Base-by-base conservation (phyloP, 1,284 basidiomycete genomes). In the Heterobasidion occidentale region DNA sequence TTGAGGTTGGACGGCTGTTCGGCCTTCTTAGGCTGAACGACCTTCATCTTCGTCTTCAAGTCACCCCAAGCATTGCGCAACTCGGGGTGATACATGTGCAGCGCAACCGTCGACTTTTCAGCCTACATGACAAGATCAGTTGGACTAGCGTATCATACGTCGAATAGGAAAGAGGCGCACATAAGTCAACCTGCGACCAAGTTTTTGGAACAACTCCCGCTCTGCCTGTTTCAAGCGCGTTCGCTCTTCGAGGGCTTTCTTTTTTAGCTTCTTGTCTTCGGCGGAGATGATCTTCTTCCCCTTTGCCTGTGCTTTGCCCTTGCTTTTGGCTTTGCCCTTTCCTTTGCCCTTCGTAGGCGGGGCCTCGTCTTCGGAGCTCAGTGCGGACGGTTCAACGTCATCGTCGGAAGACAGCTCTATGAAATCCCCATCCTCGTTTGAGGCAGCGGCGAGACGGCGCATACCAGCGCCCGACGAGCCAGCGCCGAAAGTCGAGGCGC, bases 41-140 rank as follows among this genome's bases (percentile, higher is more conserved):
- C 73, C 9, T 81, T 77, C 52, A 91, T 78, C 17, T 73, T 81
- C 35, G 77, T 74, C 64, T 88, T 81, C 8, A 99, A 72, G 63
- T 97, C 86, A 36, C 90, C 91, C 97, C 97, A 99, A 19, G 93
- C 86, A 64, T 88, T 78, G 54, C 70, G 74, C 35, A 99, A 82
- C 67, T 98, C 93, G 4, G 85, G 80, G 66, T 92, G 89, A 64
- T 84, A 70, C 54, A 73, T 77, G 36, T 78, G 75, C 33, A 94
- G 71, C 7, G 83, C 79, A 45, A 93, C 69, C 5, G 82, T 76
- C 8, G 86, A 80, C 69, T 81, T 91, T 71, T 95, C 92, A 5
- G 90, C 84, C 85, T 94, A 53, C 11, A 46, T 17, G 33, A 38
- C 46, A 35, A 11, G 17, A 42, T 42, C 38, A 6, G n/a, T 11